Evolutionary conservation across 768 basidiomycete species (phyloP), one percentile per base, ranked within the genome.

Genomic region (Agaricus subrufescens): DNA sequence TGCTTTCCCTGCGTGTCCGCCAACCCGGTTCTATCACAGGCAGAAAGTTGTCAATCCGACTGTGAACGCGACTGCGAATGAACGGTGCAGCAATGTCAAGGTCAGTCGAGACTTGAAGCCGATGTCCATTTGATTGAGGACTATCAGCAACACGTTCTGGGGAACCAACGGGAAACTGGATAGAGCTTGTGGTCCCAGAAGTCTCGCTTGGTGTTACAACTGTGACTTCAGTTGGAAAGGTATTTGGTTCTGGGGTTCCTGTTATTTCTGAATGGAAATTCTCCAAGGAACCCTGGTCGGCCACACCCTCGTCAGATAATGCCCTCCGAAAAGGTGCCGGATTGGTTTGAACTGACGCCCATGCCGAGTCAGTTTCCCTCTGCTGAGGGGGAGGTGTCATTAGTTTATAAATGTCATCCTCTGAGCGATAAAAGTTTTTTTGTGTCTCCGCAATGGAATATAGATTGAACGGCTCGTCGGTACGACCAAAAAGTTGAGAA

Each of bases 1-100:
- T 93, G 62, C 92, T 94, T 70, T 95, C 92, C 48, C 91, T 79
- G 62, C 93, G 77, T 10, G 86, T 91, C 50, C 94, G 78, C 94
- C 94, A 96, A 4, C 87, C 89, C 31, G 85, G 77, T 61, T 93
- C 90, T 2, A 76, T 63, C 19, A 67, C 77, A 31, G 48, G 38
- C 26, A 72, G 67, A 43, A 83, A 68, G 54, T 69, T 76, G 59
- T 90, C 87, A 48, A 91, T 69, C 50, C 89, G 77, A 66, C 91
- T 93, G 57, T 88, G 90, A 7, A 86, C 90, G 45, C 91, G 84
- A 68, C 91, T 94, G 48, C 91, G 81, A 61, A 91, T 86, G 68
- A 92, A 92, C 10, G 90, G 89, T 4, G 90, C 86, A 14, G 82
- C 69, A 4, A 74, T 74, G 46, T 93, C 89, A 45, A 85, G 82